Evolutionary conservation across 2,329 filamentous ascomycete species (phyloP).

Genomic region (Pseudogymnoascus sp.): DNA sequence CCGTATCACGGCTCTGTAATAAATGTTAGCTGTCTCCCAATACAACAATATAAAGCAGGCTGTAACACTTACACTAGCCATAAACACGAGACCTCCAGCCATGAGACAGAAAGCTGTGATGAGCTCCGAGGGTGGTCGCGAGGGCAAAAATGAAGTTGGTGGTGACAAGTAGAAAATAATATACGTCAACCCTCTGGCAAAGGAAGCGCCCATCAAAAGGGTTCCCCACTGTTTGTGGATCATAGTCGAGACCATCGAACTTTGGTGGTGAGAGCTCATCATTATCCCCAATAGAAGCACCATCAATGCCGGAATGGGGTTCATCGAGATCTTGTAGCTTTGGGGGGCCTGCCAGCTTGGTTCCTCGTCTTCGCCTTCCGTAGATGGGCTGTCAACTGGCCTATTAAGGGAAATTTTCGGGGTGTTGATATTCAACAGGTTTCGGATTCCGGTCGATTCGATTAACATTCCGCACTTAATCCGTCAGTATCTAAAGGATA

Average conservation of each 20-base stretch:
- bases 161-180: conserved; percentile 71
- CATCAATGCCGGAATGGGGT: conserved; percentile 80
- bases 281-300: conserved; percentile 84
- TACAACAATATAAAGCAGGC: not conserved
- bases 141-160: conserved; percentile 71
- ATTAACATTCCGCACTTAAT: conserved; percentile 71
- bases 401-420: conserved; percentile 33
- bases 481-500: conserved; percentile 20
- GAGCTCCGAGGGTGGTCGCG: conserved; percentile 85
- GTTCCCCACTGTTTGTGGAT: conserved; percentile 91
- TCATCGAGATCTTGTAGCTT: conserved; percentile 69
- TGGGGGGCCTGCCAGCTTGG: conserved; percentile 50
- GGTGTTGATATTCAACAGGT: conserved; percentile 49
- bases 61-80: conserved; percentile 64
- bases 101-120: conserved; percentile 80
- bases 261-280: conserved; percentile 81
- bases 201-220: conserved; percentile 71
- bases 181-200: conserved; percentile 75
- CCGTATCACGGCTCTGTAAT: conserved; percentile 63
- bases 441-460: conserved; percentile 64
- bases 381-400: conserved; percentile 24
- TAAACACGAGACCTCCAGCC: conserved; percentile 82
- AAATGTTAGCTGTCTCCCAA: conserved; percentile 18
- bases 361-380: conserved; percentile 35
- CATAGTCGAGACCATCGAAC: conserved; percentile 79